Conservation (phyloP, 371 early-diverging fungal genomes). For the Mortierella sp. region DNA sequence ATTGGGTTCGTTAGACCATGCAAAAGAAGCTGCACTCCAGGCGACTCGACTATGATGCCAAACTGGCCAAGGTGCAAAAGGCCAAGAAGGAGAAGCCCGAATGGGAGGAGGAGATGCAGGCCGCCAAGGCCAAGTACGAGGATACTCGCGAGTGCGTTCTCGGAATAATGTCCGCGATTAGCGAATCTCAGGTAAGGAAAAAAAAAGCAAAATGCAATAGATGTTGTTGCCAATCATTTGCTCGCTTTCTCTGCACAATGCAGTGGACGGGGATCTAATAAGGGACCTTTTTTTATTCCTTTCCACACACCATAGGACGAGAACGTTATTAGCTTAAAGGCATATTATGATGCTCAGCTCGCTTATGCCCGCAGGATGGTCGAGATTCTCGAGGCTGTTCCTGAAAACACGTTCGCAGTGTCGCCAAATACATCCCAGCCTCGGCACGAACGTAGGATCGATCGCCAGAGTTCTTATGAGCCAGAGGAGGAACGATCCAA, state of each 20-base stretch:
- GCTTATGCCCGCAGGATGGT: constrained; percentile 59
- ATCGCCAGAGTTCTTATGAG: constrained; percentile 21
- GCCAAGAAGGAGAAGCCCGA: constrained; percentile 90
- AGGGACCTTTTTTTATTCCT: neutral
- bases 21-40: constrained; percentile 90
- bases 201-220: neutral
- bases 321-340: constrained; percentile 56
- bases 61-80: constrained; percentile 85
- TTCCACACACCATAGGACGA: constrained; percentile 30
- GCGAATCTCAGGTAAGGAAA: constrained; percentile 75
- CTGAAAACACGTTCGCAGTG: constrained; percentile 29
- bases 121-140: constrained; percentile 91
- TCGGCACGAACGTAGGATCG: constrained; percentile 5
- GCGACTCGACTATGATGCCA: constrained; percentile 93
- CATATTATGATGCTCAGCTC: constrained; percentile 64
- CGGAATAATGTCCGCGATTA: constrained; percentile 73
- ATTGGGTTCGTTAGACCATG: constrained; percentile 54
- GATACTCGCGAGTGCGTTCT: constrained; percentile 81
- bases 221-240: neutral
- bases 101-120: constrained; percentile 90
- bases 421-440: constrained; percentile 15
- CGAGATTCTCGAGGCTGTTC: constrained; percentile 56
- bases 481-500: constrained; percentile 20
- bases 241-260: neutral
- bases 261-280: constrained; percentile 5